phyloP scores from a whole-genome alignment of 139 green algal species.

The Axilococcus clingmanii region DNA sequence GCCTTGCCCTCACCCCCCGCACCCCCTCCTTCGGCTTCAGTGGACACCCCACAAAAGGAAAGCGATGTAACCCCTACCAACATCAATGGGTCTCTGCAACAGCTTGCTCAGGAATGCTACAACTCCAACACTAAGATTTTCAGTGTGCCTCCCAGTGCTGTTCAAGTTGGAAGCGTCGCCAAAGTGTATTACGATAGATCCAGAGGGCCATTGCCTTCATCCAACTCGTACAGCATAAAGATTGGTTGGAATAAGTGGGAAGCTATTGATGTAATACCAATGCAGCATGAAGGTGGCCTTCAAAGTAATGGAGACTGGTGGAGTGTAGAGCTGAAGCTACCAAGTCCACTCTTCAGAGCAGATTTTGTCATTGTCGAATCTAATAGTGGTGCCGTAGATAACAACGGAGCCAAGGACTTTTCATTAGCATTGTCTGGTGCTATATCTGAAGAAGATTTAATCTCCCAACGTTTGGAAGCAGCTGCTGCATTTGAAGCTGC shows the following conservation, averaged over 20 bases:
- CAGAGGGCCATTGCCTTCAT: constrained; percentile 35
- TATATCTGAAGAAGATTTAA: constrained; percentile 52
- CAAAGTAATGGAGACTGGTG: constrained; percentile 16
- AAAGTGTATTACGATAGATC: constrained; percentile 62
- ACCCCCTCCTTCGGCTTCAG: no score
- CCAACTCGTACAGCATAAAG: constrained; percentile 40
- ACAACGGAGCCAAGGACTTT: constrained; percentile 64
- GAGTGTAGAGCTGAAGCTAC: constrained; percentile 19
- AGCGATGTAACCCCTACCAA: not conserved
- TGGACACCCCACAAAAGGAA: not conserved
- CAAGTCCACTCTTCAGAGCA: constrained; percentile 49
- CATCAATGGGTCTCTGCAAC: no score
- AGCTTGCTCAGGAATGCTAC: no score
- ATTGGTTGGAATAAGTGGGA: constrained; percentile 76
- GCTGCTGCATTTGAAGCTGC: constrained; percentile 31
- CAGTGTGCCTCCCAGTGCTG: constrained; percentile 20
- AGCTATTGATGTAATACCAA: constrained; percentile 36
- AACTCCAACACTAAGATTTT: no score
- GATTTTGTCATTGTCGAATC: constrained; percentile 72
- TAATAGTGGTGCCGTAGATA: constrained; percentile 44
- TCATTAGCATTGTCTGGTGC: constrained; percentile 41
- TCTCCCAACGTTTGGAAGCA: constrained; percentile 27
- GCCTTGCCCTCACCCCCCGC: not conserved
- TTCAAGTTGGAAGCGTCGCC: constrained; percentile 17
- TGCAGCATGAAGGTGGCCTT: constrained; percentile 30